Percentiles rank a stretch among this genome's conserved stretches.
Evolutionary conservation across 2,329 filamentous ascomycete species (phyloP).

Genomic region (Claviceps sp.): DNA sequence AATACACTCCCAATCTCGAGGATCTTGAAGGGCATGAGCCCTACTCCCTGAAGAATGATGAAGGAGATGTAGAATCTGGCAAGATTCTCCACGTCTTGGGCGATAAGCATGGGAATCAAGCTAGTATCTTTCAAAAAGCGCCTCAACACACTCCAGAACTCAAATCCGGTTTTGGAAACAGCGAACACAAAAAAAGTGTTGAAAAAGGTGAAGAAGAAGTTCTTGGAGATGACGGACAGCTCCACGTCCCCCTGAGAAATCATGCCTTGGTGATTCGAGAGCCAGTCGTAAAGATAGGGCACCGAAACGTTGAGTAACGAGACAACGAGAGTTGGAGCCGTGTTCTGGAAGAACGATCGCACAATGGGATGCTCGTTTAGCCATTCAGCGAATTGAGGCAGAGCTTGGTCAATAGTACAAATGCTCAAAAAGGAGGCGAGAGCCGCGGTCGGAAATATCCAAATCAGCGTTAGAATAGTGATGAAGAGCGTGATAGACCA

Average conservation of each 20-base stretch:
- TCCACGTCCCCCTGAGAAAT: constrained; percentile 91
- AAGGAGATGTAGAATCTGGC: constrained; percentile 85
- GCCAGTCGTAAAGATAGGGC: constrained; percentile 87
- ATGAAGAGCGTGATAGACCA: constrained; percentile 82
- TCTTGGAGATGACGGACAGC: constrained; percentile 90
- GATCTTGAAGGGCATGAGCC: constrained; percentile 82
- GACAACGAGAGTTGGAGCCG: constrained; percentile 71
- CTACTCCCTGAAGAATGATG: constrained; percentile 86
- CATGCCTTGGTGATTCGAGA: constrained; percentile 86
- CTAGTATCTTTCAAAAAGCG: constrained; percentile 68
- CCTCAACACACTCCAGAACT: constrained; percentile 58
- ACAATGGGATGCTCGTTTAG: constrained; percentile 57
- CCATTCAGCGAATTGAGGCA: constrained; percentile 54
- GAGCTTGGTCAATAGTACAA: constrained; percentile 62
- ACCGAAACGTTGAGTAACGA: constrained; percentile 82
- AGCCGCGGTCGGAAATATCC: constrained; percentile 69
- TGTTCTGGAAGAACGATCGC: constrained; percentile 70
- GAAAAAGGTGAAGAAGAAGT: constrained; percentile 99
- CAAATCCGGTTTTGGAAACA: constrained; percentile 67
- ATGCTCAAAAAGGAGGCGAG: constrained; percentile 70
- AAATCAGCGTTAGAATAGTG: constrained; percentile 70
- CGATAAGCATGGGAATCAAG: constrained; percentile 62
- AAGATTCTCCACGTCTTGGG: constrained; percentile 58
- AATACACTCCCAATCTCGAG: constrained; percentile 78
- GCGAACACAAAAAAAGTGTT: constrained; percentile 97